Base-by-base conservation (phyloP, 2,329 filamentous ascomycete genomes). In the Diaporthe destruens region DNA sequence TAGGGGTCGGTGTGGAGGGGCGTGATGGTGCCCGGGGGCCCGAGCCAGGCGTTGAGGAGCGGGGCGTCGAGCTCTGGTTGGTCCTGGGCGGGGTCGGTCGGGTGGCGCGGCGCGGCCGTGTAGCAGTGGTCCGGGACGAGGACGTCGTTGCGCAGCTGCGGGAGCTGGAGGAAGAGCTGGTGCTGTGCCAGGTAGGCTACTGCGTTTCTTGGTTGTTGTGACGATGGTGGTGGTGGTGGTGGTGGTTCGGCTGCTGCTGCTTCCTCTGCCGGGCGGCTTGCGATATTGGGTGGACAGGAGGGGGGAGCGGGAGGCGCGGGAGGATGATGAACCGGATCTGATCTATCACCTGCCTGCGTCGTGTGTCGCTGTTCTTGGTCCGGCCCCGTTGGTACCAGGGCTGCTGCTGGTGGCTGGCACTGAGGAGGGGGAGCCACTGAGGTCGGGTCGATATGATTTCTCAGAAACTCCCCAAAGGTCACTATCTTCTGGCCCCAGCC, bases 1-100 rank as follows among this genome's bases (percentile, higher is more conserved):
- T 98, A 97, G 1, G 93, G 94, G 78, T 98, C 96, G 1, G 94
- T 97, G 81, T 99, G 96, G 0, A 98, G 85, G 1, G 96, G 96
- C 0, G 95, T 98, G 75, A 98, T 95, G 0, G 96, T 98, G 65
- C 91, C 91, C 0, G 91, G 86, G 0, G 96, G 96, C 0, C 96
- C 96, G 75, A 98, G 92, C 96, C 96, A 99, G 9, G 94, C 95
- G 81, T 98, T 97, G 23, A 97, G 86, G 55, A 93, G 85, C 0
- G 94, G 94, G 44, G 56, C 32, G 8, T 85, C 85, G 16, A 88
- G 81, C 49, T 83, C 81, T 2, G 83, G 80, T 70, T 84, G 82
- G 75, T 84, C 75, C 51, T 81, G 77, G 6, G 78, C 73, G 7
- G 79, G 70, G 61, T 82, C 80, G 3, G 79, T 78, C 18, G 85